phyloP scores from a whole-genome alignment of 78 protist genomes.

The Salpingoeca rosetta region DNA sequence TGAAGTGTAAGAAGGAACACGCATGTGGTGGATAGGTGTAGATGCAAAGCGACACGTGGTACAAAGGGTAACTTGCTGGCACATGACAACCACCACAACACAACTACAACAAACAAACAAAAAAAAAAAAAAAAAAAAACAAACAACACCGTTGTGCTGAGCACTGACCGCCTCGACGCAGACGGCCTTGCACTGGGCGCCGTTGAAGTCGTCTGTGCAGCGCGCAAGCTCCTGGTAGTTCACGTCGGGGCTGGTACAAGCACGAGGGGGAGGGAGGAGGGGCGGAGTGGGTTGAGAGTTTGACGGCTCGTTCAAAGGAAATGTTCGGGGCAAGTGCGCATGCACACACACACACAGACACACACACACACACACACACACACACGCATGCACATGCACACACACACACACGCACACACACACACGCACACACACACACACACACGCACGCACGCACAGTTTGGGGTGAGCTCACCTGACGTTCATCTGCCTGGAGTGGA shows the following conservation, averaged over 20 bases:
- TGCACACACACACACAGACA: too few relatives aligned
- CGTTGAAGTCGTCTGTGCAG: slow-evolving; percentile 97
- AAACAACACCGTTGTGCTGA: too few relatives aligned
- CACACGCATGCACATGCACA: neutral
- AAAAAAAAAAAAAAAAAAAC: too few relatives aligned
- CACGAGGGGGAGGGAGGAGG: neutral
- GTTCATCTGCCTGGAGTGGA: slow-evolving; percentile 95
- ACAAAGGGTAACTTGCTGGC: too few relatives aligned
- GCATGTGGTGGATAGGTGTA: too few relatives aligned
- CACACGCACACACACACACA: neutral
- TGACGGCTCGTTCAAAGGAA: too few relatives aligned
- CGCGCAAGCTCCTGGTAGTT: slow-evolving; percentile 97
- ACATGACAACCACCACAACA: neutral
- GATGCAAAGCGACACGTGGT: too few relatives aligned
- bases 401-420: neutral
- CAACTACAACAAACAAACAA: too few relatives aligned
- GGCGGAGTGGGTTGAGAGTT: neutral
- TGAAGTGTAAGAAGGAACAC: too few relatives aligned
- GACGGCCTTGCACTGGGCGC: slow-evolving; percentile 99
- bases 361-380: too few relatives aligned
- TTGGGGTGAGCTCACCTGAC: slow-evolving; percentile 4
- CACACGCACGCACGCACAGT: too few relatives aligned
- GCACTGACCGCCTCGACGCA: slow-evolving; percentile 96
- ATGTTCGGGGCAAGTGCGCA: too few relatives aligned
- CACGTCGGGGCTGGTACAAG: slow-evolving; percentile 49